These are phyloP conservation scores for Apodospora peruviana DNA, from an alignment of 495 filamentous ascomycete genomes.

Conservation along the genomic window DNA sequence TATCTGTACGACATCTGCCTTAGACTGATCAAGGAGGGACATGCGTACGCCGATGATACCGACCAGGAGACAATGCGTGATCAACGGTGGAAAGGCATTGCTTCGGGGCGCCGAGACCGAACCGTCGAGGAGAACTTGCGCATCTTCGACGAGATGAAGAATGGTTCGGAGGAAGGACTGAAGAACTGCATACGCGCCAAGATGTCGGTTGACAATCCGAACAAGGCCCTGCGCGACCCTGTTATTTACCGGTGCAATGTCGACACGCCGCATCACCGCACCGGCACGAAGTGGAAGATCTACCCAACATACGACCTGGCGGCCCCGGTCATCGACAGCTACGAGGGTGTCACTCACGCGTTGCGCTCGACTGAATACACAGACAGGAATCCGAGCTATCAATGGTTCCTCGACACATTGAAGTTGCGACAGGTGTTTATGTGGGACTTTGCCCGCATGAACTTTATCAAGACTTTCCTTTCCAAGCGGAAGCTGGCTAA, in stretches of 20 bases:
- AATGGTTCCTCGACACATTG: constrained; percentile 88
- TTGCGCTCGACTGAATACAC: constrained; percentile 95
- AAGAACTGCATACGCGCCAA: constrained; percentile 86
- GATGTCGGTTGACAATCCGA: constrained; percentile 75
- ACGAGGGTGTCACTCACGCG: constrained; percentile 93
- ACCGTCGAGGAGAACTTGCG: constrained; percentile 73
- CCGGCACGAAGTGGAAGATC: constrained; percentile 83
- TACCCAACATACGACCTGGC: constrained; percentile 92
- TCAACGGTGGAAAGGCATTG: constrained; percentile 69
- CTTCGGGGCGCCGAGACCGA: constrained; percentile 70
- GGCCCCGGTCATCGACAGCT: constrained; percentile 75
- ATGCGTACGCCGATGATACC: constrained; percentile 89
- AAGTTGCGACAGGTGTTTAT: constrained; percentile 84
- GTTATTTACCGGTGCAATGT: constrained; percentile 91
- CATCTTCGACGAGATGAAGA: constrained; percentile 85
- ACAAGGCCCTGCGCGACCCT: constrained; percentile 84
- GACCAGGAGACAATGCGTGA: constrained; percentile 78
- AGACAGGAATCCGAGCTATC: constrained; percentile 94
- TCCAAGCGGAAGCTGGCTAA: constrained; percentile 73
- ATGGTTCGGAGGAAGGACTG: constrained; percentile 65
- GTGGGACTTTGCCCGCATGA: constrained; percentile 79
- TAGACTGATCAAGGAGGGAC: constrained; percentile 72
- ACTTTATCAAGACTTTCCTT: constrained; percentile 20
- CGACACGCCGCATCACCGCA: constrained; percentile 75
- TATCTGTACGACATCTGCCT: constrained; percentile 75